A percentile compares a stretch with the other conserved stretches of the same genome.
Conservation (phyloP, 192 early-diverging fungal genomes). For the Pilaira anomala region DNA sequence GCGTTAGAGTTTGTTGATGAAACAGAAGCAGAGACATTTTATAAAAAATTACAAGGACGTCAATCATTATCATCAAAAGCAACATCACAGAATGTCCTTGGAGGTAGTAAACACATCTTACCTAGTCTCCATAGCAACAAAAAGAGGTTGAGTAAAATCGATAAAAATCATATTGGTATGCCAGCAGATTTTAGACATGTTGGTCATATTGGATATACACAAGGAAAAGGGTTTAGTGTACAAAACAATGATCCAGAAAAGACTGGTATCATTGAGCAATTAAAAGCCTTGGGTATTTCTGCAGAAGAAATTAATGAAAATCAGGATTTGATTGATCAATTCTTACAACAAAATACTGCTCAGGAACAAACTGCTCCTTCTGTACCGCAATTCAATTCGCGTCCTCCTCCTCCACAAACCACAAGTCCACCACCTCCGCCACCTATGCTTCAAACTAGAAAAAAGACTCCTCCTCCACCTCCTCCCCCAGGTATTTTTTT, state of each 20-base stretch:
- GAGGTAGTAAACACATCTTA: background rate
- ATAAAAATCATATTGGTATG: constrained; percentile 55
- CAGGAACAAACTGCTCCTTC: constrained; percentile 22
- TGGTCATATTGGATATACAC: constrained; percentile 59
- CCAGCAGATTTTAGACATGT: constrained; percentile 56
- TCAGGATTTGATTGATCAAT: constrained; percentile 63
- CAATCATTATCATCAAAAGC: constrained; percentile 13
- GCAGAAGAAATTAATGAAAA: constrained; percentile 62
- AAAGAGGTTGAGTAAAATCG: constrained; percentile 42
- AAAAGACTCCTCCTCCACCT: constrained; percentile 21
- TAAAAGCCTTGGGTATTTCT: constrained; percentile 61
- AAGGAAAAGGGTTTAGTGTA: constrained; percentile 55
- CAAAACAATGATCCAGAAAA: constrained; percentile 69
- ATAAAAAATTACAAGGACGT: constrained; percentile 45
- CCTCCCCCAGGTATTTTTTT: constrained; percentile 33
- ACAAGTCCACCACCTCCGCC: background rate
- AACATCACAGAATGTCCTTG: constrained; percentile 3
- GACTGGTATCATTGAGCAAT: constrained; percentile 60
- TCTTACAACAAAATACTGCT: constrained; percentile 55
- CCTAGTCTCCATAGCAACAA: constrained; percentile 16
- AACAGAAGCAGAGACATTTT: constrained; percentile 62
- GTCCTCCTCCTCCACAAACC: background rate
- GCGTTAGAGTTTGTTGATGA: constrained; percentile 72
- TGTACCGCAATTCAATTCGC: constrained; percentile 4
- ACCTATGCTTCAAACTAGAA: background rate